A percentile compares a stretch with the other conserved stretches of the same genome.
These are phyloP conservation scores for Mortierella polycephala DNA, from an alignment of 371 early-diverging fungal genomes.

Conservation along the genomic window DNA sequence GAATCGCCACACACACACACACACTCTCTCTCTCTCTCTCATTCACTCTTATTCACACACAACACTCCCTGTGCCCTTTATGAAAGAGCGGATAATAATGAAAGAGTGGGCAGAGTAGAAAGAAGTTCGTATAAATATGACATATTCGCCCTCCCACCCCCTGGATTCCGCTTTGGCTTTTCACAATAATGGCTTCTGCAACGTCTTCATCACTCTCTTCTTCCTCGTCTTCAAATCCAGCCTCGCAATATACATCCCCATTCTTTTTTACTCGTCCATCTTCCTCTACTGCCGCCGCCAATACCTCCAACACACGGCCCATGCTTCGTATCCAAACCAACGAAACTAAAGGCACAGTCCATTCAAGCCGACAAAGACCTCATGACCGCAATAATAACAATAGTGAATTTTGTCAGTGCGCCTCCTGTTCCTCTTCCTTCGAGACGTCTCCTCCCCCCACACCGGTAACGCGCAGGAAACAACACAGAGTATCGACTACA, in stretches of 20 bases:
- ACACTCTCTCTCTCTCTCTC: neutral
- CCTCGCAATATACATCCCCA: neutral
- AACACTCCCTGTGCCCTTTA: neutral
- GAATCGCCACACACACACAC: neutral
- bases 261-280: neutral
- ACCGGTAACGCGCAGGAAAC: neutral
- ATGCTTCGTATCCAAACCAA: constrained; percentile 8
- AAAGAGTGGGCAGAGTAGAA: neutral
- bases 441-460: neutral
- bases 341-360: neutral
- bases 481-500: constrained; percentile 29
- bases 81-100: neutral
- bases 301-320: neutral
- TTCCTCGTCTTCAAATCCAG: too few relatives aligned
- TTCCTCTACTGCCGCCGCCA: neutral
- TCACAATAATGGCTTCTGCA: too few relatives aligned
- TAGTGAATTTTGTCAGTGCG: too few relatives aligned
- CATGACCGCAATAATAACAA: neutral
- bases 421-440: neutral
- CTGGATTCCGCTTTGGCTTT: too few relatives aligned
- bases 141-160: too few relatives aligned
- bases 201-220: too few relatives aligned
- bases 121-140: too few relatives aligned
- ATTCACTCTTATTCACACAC: neutral
- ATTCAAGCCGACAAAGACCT: neutral